A percentile compares a stretch with the other conserved stretches of the same genome.
phyloP scores from a whole-genome alignment of 2,329 filamentous ascomycete species.

The Xylaria sp. region DNA sequence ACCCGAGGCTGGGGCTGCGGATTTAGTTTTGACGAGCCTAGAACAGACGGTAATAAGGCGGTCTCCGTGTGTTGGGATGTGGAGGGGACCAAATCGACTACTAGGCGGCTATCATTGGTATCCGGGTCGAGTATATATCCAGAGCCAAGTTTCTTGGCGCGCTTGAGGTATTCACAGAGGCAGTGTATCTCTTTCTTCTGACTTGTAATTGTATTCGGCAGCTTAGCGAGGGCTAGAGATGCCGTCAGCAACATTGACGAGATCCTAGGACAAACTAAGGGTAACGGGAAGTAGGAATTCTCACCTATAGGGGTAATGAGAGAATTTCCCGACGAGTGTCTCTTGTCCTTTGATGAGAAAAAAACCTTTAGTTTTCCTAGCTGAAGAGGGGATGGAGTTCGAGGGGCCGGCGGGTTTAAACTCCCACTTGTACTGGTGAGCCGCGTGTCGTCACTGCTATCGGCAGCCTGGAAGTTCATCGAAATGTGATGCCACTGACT shows the following conservation, averaged over 20 bases:
- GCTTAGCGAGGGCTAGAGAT: background rate
- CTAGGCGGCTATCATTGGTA: background rate
- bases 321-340: background rate
- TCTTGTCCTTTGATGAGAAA: background rate
- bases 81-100: background rate
- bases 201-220: background rate
- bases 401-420: background rate
- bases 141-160: background rate
- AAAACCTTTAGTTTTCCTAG: background rate
- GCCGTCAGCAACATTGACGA: background rate
- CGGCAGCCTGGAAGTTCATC: background rate
- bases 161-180: background rate
- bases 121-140: constrained; percentile 3
- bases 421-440: background rate
- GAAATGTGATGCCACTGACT: constrained; percentile 1
- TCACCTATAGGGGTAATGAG: background rate
- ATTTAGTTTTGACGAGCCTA: background rate
- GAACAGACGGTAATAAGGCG: background rate
- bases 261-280: background rate
- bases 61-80: background rate
- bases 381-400: background rate
- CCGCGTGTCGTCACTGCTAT: background rate
- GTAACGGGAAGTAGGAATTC: background rate
- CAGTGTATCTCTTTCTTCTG: background rate
- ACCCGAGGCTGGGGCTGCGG: background rate